phyloP scores from a whole-genome alignment of 1,284 basidiomycete genomes.

The Boletus austroedulis region DNA sequence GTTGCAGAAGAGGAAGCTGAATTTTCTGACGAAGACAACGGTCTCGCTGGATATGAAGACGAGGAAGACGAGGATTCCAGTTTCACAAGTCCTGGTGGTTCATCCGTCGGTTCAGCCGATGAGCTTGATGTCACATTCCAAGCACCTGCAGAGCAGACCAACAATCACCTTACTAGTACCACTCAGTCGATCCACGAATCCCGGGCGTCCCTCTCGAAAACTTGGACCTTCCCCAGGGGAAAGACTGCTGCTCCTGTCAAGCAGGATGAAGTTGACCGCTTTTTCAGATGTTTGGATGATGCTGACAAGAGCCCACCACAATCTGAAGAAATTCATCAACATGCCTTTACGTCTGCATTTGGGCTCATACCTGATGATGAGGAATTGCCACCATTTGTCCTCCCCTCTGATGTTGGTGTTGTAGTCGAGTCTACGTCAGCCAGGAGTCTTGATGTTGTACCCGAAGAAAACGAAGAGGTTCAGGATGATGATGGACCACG shows the following conservation, averaged over 20 bases:
- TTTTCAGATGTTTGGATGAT: conserved; percentile 73
- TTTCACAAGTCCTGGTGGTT: conserved; percentile 46
- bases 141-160: background rate
- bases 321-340: conserved; percentile 53
- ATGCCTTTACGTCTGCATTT: conserved; percentile 52
- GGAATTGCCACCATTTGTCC: conserved; percentile 48
- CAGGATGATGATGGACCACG: conserved; percentile 60
- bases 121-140: conserved; percentile 35
- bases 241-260: conserved; percentile 21
- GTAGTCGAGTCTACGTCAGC: conserved; percentile 39
- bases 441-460: conserved; percentile 39
- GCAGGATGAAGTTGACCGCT: conserved; percentile 48
- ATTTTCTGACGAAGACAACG: conserved; percentile 49
- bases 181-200: conserved; percentile 32
- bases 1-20: conserved; percentile 57
- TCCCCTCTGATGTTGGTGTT: conserved; percentile 51
- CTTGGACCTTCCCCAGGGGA: conserved; percentile 67
- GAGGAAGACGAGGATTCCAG: conserved; percentile 60
- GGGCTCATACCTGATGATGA: conserved; percentile 43
- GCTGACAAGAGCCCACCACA: conserved; percentile 45
- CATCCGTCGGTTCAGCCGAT: conserved; percentile 57
- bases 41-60: conserved; percentile 64
- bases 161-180: conserved; percentile 3
- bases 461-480: conserved; percentile 48
- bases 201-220: conserved; percentile 53